Percentiles rank a stretch among this genome's conserved stretches.
Conservation (phyloP, 805 yeast species). For the Pichia ethanolica region DNA sequence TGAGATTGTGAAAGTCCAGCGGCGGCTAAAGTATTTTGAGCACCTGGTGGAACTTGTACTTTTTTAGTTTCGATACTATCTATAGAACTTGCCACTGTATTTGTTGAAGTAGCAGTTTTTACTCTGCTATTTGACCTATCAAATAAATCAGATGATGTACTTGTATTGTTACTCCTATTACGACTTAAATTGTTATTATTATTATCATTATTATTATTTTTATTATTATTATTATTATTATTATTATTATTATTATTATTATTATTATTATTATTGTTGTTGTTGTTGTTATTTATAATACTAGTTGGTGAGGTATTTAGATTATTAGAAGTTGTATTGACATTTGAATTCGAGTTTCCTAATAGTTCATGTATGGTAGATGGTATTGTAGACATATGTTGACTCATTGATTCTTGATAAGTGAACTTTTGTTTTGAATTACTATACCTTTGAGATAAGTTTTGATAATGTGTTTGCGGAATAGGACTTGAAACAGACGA, state of each 20-base stretch:
- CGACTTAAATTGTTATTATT: background rate
- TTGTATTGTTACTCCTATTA: conserved; percentile 1
- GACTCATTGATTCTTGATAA: conserved; percentile 12
- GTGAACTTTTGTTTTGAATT: conserved; percentile 11
- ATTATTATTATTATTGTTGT: background rate
- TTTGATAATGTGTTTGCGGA: conserved; percentile 10
- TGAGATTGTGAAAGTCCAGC: conserved; percentile 66
- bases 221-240: background rate
- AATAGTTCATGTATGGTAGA: conserved; percentile 23
- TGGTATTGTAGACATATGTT: conserved; percentile 24
- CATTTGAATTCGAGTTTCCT: conserved; percentile 9
- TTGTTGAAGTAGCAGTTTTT: background rate
- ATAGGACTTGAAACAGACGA: conserved; percentile 4
- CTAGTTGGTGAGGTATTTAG: too few species aligned
- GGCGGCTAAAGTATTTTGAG: conserved; percentile 50
- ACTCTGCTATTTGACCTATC: background rate
- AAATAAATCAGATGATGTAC: background rate
- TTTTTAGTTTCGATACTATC: conserved; percentile 12
- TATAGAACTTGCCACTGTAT: background rate
- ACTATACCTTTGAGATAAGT: conserved; percentile 11
- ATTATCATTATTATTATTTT: background rate
- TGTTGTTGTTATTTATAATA: background rate
- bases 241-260: background rate
- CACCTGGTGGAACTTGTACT: conserved; percentile 68
- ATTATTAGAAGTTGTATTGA: background rate